Evolutionary conservation across 768 basidiomycete species (phyloP), one percentile per base, ranked within the genome.

Genomic region (Filobasidium wieringae): DNA sequence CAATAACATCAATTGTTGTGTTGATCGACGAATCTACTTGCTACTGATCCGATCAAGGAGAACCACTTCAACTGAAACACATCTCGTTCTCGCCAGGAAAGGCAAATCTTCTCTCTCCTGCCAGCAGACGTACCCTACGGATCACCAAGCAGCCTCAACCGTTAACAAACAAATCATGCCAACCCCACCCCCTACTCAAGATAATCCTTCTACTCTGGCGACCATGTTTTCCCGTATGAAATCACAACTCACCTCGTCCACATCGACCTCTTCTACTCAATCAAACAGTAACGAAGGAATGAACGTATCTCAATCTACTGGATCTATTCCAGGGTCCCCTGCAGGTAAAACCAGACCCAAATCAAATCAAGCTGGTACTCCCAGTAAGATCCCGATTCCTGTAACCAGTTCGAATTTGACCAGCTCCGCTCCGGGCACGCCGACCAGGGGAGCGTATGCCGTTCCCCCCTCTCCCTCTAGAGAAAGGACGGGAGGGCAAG

Each of bases 171-270:
- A 17, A 47, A 24, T 17, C 43, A 47, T 7, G 4, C 43, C 43
- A 47, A 12, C 43, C 29, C 14, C 17, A 5, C 22, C 22, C 43
- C 43, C 43, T 17, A 24, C 43, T 5, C 14, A 19, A 27, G 43
- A 47, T 27, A 47, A 47, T 27, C 43, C 43, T 19, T 47, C 43
- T 24, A 47, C 43, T 12, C 22, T 47, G 24, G 43, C 43, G 14
- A 47, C 43, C 19, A 47, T 47, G 43, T 47, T 47, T 22, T 47
- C 43, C 24, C 43, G 43, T 22, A 47, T 47, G 43, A 47, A 47
- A 24, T 47, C 43, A 7, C 43, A 47, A 26, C 43, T 47, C 24
- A 47, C 43, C 2, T 47, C 43, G 24, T 24, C 43, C 15, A 24
- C 43, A 4, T 47, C 43, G n/a, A n/a, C n/a, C 3, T 47, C 43